Evolutionary conservation across 768 basidiomycete species (phyloP), one percentile per base, ranked within the genome.

Genomic region (Leccinellum rugosiceps): DNA sequence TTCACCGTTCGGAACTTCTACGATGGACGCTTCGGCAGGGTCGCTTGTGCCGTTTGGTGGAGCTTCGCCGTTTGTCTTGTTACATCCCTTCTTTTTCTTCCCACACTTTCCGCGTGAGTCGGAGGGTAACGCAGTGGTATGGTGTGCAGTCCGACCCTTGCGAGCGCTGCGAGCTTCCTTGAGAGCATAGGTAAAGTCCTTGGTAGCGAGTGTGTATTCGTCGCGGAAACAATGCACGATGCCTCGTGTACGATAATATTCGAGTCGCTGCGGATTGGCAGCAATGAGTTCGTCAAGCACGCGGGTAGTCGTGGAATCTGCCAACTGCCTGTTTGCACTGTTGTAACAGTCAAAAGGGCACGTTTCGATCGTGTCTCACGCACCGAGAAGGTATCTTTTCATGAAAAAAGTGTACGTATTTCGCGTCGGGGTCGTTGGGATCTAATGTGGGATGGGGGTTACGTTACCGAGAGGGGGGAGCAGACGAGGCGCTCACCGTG

Each of bases 371-470:
- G 43, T 60, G 17, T 19, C 34, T n/a, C 49, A 75, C 80, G 58
- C 59, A 94, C 92, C 92, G 81, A 55, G 93, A 94, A 21, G 93
- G 93, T 62, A 95, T 95, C 75, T 93, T 94, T 68, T 95, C 92
- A 64, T 95, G 93, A 74, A 95, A 95, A 69, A 95, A 95, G 65
- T 94, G 88, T 2, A 95, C 92, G 68, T 94, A 94, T 77, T 81
- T 84, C 13, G 92, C 92, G 63, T 94, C 90, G 9, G 80, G 63
- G 62, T 94, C 88, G 60, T 79, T 76, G 0, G 90, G 89, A 68
- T 94, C 92, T 92, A 58, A 43, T 19, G 10, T 41, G 4, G 4
- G 9, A 4, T n/a, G 9, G 41, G 26, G 9, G 41, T 43, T 19
- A 43, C 4, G 8, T 19, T 43, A 15, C 32, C 51, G 41, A 32